These are phyloP conservation scores for Phalaenopsis aphrodite DNA, from an alignment of 106 monocot species.

Conservation along the genomic window DNA sequence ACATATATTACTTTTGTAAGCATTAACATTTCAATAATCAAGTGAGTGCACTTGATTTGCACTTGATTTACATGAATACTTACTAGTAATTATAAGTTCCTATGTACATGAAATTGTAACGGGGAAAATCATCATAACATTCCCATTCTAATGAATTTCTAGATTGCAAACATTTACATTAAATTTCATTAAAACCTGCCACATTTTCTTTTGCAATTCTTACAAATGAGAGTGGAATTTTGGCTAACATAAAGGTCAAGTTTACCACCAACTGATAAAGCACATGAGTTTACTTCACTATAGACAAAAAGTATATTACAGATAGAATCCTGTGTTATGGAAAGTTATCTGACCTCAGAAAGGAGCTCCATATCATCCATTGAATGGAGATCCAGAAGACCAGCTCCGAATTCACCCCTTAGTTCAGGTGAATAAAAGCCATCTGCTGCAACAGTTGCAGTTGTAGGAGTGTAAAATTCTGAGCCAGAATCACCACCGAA, in stretches of 20 bases:
- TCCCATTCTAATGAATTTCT: background rate
- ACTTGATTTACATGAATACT: too few species aligned
- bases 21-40: too few species aligned
- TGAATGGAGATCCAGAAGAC: constrained; percentile 82
- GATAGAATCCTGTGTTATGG: background rate
- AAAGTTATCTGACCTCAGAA: constrained; percentile 45
- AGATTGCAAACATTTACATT: background rate
- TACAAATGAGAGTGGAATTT: background rate
- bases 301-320: constrained; percentile 3
- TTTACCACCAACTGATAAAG: background rate
- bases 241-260: background rate
- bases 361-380: constrained; percentile 79
- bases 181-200: background rate
- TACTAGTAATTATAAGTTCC: background rate
- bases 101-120: background rate
- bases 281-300: background rate
- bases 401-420: constrained; percentile 74
- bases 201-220: background rate
- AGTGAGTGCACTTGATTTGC: too few species aligned
- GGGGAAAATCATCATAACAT: background rate
- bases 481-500: constrained; percentile 58
- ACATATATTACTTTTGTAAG: too few species aligned
- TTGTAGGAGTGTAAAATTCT: constrained; percentile 37
- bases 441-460: constrained; percentile 20
- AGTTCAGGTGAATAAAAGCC: constrained; percentile 60